These are phyloP conservation scores for Eimeria necatrix DNA, from an alignment of 169 alveolate genomes.

Conservation along the genomic window DNA sequence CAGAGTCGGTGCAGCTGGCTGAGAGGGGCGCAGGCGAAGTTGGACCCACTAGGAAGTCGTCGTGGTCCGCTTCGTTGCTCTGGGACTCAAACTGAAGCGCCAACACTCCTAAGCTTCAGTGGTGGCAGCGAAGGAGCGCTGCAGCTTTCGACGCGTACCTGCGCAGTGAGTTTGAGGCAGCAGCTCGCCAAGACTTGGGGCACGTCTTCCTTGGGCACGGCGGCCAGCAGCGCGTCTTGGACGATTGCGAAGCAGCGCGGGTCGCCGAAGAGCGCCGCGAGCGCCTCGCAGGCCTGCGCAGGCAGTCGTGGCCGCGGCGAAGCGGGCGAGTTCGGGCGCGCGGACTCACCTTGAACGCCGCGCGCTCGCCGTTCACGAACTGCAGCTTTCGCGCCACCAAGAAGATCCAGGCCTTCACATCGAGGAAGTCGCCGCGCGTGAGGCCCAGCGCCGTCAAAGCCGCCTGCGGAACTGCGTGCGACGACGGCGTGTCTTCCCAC, in stretches of 20 bases:
- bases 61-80: slow-evolving; percentile 57
- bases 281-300: slow-evolving; percentile 67
- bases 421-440: slow-evolving; percentile 69
- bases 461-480: slow-evolving; percentile 61
- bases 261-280: slow-evolving; percentile 60
- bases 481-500: slow-evolving; percentile 74
- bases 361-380: slow-evolving; percentile 65
- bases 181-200: slow-evolving; percentile 70
- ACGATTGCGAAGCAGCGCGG: slow-evolving; percentile 61
- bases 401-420: slow-evolving; percentile 72
- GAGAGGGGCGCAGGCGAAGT: background rate
- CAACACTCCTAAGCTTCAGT: slow-evolving; percentile 31
- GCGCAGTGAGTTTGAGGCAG: slow-evolving; percentile 74
- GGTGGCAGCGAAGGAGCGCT: background rate
- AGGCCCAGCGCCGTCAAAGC: slow-evolving; percentile 37
- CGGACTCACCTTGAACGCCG: slow-evolving; percentile 66
- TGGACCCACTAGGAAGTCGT: slow-evolving; percentile 52
- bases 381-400: slow-evolving; percentile 72
- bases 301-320: background rate
- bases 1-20: background rate
- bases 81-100: slow-evolving; percentile 74
- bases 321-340: too few relatives aligned
- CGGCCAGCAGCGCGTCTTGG: slow-evolving; percentile 36
- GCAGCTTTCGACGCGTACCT: slow-evolving; percentile 25
- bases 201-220: slow-evolving; percentile 50